These are phyloP conservation scores for Thraustochytrium aureum DNA, from an alignment of 352 stramenopile genomes.

Conservation along the genomic window DNA sequence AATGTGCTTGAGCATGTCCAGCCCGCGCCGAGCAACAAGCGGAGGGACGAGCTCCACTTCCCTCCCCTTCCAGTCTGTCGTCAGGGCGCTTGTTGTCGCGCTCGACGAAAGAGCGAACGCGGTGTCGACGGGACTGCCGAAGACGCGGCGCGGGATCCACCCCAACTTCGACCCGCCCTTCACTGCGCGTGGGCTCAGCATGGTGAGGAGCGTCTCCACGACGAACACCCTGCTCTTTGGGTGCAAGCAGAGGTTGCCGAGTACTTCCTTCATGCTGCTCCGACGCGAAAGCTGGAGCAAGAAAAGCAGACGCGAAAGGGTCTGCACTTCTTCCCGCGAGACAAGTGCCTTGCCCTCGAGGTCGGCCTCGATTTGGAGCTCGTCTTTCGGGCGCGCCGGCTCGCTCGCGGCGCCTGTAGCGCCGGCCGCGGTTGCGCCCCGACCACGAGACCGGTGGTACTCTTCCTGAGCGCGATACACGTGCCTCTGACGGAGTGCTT, in stretches of 20 bases:
- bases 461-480: background rate
- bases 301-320: background rate
- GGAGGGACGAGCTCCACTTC: background rate
- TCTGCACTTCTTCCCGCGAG: constrained; percentile 18
- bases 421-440: background rate
- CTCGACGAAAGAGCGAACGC: constrained; percentile 3
- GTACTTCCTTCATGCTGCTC: constrained; percentile 15
- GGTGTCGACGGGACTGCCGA: constrained; percentile 5
- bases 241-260: constrained; percentile 39
- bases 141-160: constrained; percentile 40
- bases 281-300: constrained; percentile 27
- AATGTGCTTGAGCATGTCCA: constrained; percentile 44
- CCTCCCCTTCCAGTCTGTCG: background rate
- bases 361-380: constrained; percentile 18
- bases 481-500: constrained; percentile 13
- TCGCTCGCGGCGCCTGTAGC: background rate
- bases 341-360: constrained; percentile 12
- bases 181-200: background rate
- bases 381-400: background rate
- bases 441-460: background rate
- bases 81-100: background rate
- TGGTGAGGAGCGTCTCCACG: constrained; percentile 1
- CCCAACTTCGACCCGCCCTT: background rate
- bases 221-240: constrained; percentile 1
- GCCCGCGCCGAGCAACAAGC: constrained; percentile 23